Evolutionary conservation across 768 basidiomycete genomes (phyloP), one percentile per base, ranked within the genome.

Genomic region (Panaeolus papilionaceus): DNA sequence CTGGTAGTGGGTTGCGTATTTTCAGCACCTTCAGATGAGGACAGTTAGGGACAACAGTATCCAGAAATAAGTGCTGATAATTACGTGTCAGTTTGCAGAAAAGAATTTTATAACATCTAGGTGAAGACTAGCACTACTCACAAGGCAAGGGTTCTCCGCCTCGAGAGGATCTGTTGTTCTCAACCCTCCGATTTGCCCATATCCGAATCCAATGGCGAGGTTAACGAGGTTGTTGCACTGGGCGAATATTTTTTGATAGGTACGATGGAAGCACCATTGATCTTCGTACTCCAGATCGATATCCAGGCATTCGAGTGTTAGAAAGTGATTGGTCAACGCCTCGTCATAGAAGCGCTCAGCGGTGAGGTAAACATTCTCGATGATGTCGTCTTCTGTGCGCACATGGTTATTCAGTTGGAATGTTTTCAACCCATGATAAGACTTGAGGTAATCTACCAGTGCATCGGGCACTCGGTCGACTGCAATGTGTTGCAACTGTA

Each of bases 381-480:
- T 28, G 14, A 33, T 12, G 11, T 58, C 12, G 3, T 33, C 4
- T 7, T 14, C 6, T 16, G 14, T 10, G 9, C 10, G 26, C 28
- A 4, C 28, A 10, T 33, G 3, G n/a, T 37, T 58, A n/a, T 18
- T 16, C 6, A 58, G 6, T 28, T 7, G 11, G 33, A 58, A 58
- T 12, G 26, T 7, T 8, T 58, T 12, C 28, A 58, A 37, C 11
- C 54, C 54, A 33, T 58, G 4, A 10, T 37, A 58, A n/a, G 28
- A 33, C 54, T 58, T 58, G 8, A 58, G 33, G 7, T 58, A 58
- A 10, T 58, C 54, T 37, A 58, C 28, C 54, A 58, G 54, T 7
- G 54, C 26, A 7, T 58, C 11, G 11, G 54, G 26, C 4, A 58
- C 54, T 28, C 26, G 26, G 14, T 58, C 54, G 12, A 58, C 54